Evolutionary conservation across 2,329 filamentous ascomycete species (phyloP), one percentile per base, ranked within the genome.

Genomic region (Zasmidium cellare): DNA sequence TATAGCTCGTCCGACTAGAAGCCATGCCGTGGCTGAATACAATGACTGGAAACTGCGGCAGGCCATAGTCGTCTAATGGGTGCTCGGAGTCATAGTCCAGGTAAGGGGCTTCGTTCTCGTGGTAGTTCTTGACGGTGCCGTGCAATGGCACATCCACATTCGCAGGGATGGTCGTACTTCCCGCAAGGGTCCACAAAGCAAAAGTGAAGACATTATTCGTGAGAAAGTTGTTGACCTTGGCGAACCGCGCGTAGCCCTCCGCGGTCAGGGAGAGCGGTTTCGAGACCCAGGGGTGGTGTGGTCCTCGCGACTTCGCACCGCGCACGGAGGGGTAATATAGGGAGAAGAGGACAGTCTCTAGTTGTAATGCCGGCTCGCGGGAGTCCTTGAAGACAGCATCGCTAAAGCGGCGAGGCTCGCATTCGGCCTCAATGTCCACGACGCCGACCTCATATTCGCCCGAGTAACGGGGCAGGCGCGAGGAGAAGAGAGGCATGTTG

Each of bases 1-100:
- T 76, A 63, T 80, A 80, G 62, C 71, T 73, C 47, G 77, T 79
- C 31, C 75, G 72, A 65, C 74, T 74, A 2, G 75, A 74, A 3
- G 77, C 77, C 75, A 78, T 78, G 5, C 77, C 78, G 61, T 80
- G 78, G 2, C 74, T 77, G 60, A 80, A 79, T 5, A 80, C 72
- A 12, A 79, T 72, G 46, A 77, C 72, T 0, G 78, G 77, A 24
- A 79, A 72, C 16, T 60, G 63, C 1, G 69, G 69, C 9, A 70
- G 59, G 11, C 68, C 67, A 51, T 70, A 68, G 24, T 68, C 64
- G 49, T 73, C 71, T 23, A 61, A 25, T 7, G 64, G 67, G n/a
- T 66, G 60, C 46, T 69, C 64, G 3, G 55, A 46, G 12, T 61
- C 53, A 35, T 57, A 55, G 51, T 51, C 47, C 1, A 46, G 51